phyloP scores from a whole-genome alignment of 768 basidiomycete species.

The Tricholoma furcatifolium region DNA sequence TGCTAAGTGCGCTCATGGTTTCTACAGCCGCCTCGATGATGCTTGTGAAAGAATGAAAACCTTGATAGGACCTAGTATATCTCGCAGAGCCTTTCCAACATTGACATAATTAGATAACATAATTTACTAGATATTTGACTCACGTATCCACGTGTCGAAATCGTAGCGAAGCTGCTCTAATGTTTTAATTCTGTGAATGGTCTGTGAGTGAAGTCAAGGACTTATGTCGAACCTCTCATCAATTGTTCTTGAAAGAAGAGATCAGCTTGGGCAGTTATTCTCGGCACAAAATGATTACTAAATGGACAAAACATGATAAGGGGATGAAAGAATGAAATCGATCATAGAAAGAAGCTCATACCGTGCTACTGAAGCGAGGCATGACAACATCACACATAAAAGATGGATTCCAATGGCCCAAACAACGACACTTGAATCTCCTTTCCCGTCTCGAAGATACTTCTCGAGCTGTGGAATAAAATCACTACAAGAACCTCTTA shows the following conservation, averaged over 20 bases:
- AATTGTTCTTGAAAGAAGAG: slow-evolving; percentile 14
- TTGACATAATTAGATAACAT: background rate
- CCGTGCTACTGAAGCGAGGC: slow-evolving; percentile 5
- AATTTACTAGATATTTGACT: background rate
- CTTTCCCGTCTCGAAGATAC: slow-evolving; percentile 10
- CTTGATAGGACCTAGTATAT: background rate
- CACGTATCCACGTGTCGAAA: slow-evolving; percentile 10
- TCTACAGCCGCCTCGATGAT: background rate
- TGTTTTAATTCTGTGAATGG: background rate
- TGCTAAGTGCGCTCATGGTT: slow-evolving; percentile 7
- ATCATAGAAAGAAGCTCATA: background rate
- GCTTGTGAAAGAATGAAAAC: slow-evolving; percentile 5
- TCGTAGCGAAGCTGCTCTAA: slow-evolving; percentile 15
- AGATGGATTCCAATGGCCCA: slow-evolving; percentile 8
- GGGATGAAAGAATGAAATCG: background rate
- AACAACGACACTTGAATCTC: background rate
- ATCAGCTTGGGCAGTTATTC: slow-evolving; percentile 6
- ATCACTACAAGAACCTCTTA: too few species aligned
- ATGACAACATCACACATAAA: slow-evolving; percentile 6
- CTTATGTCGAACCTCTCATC: slow-evolving; percentile 8
- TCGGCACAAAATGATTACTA: slow-evolving; percentile 6
- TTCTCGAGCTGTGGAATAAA: slow-evolving; percentile 16
- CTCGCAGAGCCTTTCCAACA: background rate
- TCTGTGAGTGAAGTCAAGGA: background rate
- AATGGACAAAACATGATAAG: background rate